phyloP scores from a whole-genome alignment of 805 yeast genomes.

The Jamesozyma hellenica region DNA sequence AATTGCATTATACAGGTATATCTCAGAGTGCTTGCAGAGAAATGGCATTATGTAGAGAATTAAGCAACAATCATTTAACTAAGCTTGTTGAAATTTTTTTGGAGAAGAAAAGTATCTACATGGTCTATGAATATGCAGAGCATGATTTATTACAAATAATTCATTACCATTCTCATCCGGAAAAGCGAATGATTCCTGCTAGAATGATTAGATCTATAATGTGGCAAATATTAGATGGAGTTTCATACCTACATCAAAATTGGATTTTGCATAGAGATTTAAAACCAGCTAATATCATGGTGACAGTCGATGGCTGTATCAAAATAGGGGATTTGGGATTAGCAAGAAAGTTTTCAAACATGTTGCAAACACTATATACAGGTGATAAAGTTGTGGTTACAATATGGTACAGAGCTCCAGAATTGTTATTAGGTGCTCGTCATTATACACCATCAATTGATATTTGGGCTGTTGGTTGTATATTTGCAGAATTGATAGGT shows the following conservation, averaged over 20 bases:
- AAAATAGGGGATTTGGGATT: conserved; percentile 93
- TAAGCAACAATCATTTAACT: conserved; percentile 70
- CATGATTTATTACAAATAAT: conserved; percentile 90
- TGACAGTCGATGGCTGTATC: conserved; percentile 76
- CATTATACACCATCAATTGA: conserved; percentile 91
- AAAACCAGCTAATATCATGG: conserved; percentile 98
- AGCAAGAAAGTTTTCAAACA: conserved; percentile 79
- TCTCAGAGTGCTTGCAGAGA: conserved; percentile 95
- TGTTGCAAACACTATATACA: conserved; percentile 73
- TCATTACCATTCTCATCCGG: conserved; percentile 90
- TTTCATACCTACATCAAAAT: conserved; percentile 82
- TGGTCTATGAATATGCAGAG: conserved; percentile 94
- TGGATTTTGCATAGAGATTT: conserved; percentile 95
- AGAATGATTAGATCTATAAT: conserved; percentile 70
- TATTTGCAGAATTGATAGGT: conserved; percentile 80
- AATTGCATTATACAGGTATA: conserved; percentile 83
- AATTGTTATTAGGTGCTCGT: conserved; percentile 76
- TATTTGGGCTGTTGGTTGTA: conserved; percentile 94
- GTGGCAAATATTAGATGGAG: conserved; percentile 91
- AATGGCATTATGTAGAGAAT: conserved; percentile 87
- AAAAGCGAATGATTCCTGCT: conserved; percentile 66
- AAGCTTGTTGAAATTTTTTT: conserved; percentile 71
- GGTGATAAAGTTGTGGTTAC: conserved; percentile 96
- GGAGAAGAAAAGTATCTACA: conserved; percentile 81
- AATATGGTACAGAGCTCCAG: conserved; percentile 95